Evolutionary conservation across 2,329 filamentous ascomycete species (phyloP).

Genomic region (Colletotrichum aenigma): DNA sequence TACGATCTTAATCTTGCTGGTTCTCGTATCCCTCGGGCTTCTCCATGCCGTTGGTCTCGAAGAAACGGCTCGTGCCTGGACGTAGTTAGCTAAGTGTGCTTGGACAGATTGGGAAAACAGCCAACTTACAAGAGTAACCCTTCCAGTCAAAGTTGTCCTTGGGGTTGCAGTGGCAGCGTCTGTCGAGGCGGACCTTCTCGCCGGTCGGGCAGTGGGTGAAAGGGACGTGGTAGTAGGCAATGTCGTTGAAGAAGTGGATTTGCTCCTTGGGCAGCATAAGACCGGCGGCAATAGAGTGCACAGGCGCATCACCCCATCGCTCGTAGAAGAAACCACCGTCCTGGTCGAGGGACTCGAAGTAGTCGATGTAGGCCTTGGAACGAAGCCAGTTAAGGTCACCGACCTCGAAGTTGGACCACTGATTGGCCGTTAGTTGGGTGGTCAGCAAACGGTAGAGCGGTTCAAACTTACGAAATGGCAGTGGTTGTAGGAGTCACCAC

Average conservation of each 20-base stretch:
- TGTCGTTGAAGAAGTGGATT: constrained; percentile 99
- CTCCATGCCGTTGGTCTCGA: constrained; percentile 77
- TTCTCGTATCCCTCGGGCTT: constrained; percentile 88
- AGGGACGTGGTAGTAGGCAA: constrained; percentile 96
- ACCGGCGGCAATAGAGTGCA: constrained; percentile 94
- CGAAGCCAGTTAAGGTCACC: constrained; percentile 94
- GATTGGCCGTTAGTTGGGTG: constrained; percentile 27
- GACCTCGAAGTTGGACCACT: constrained; percentile 99
- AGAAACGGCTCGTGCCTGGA: constrained; percentile 83
- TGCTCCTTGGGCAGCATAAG: constrained; percentile 90
- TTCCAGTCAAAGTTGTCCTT: constrained; percentile 99
- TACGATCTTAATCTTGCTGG: constrained; percentile 55
- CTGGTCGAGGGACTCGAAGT: constrained; percentile 84
- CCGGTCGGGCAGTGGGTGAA: constrained; percentile 97
- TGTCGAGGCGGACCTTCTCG: constrained; percentile 80
- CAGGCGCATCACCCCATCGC: constrained; percentile 95
- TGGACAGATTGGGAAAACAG: not conserved
- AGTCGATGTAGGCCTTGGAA: constrained; percentile 87
- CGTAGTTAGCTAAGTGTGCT: not conserved
- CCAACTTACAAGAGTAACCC: constrained; percentile 88
- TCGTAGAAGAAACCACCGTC: constrained; percentile 99
- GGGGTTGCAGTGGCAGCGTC: constrained; percentile 94
- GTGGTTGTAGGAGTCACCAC: constrained; percentile 90
- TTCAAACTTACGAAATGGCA: constrained; percentile 84
- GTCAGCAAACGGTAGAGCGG: not conserved